phyloP scores from a whole-genome alignment of 192 early-diverging fungal species.

The Coemansia aciculifera region DNA sequence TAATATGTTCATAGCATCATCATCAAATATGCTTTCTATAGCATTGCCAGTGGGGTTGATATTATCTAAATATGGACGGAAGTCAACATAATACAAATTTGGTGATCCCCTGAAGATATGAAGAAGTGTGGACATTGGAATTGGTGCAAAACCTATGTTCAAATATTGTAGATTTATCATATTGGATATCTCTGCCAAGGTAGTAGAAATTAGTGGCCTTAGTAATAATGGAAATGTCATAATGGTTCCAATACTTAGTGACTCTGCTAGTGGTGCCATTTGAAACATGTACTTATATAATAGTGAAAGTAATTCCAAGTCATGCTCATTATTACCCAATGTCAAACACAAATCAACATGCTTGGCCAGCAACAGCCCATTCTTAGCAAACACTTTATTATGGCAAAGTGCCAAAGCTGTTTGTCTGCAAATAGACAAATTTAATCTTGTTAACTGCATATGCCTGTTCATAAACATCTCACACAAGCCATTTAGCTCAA shows the following conservation, averaged over 20 bases:
- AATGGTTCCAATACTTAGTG: background rate
- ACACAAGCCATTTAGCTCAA: background rate
- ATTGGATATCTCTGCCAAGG: background rate
- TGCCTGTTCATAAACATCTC: background rate
- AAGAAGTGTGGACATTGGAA: background rate
- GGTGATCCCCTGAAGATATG: background rate
- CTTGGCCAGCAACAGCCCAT: background rate
- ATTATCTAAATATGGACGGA: background rate
- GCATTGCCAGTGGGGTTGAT: background rate
- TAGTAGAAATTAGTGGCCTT: background rate
- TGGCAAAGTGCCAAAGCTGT: background rate
- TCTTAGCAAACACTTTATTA: background rate
- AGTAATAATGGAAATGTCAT: too few species aligned
- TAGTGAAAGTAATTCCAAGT: background rate
- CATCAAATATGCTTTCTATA: background rate
- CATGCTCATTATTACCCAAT: background rate
- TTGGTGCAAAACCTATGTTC: background rate
- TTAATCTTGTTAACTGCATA: background rate
- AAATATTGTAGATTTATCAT: background rate
- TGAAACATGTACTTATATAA: background rate
- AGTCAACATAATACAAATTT: background rate
- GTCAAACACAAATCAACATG: background rate
- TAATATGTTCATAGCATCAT: background rate
- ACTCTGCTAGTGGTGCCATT: background rate
- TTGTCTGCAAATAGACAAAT: background rate